These are phyloP conservation scores for Eucalyptus guilfoylei DNA, from an alignment of 345 rosid genomes.

Conservation along the genomic window DNA sequence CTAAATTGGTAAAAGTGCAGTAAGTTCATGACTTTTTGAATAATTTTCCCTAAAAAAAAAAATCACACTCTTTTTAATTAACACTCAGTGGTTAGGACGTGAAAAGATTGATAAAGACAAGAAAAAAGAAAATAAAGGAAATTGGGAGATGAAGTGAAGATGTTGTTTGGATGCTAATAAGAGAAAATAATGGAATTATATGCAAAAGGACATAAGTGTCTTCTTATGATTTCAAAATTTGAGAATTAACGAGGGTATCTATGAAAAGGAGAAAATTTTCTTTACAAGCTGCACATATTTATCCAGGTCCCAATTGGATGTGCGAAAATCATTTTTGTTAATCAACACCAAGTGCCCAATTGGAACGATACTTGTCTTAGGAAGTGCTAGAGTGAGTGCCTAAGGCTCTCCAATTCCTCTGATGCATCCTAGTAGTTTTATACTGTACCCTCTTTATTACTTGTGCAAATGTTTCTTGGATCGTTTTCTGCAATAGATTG, in stretches of 20 bases:
- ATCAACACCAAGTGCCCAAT: slow-evolving; percentile 80
- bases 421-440: neutral
- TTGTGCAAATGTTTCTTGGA: neutral
- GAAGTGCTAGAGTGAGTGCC: slow-evolving; percentile 75
- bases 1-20: too few relatives aligned
- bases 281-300: neutral
- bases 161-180: neutral
- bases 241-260: neutral
- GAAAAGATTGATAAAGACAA: neutral
- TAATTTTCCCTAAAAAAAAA: neutral
- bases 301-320: slow-evolving; percentile 21
- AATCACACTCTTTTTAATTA: neutral
- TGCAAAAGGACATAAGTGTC: neutral
- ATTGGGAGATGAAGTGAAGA: neutral
- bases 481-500: neutral
- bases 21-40: rapidly evolving
- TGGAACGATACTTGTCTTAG: slow-evolving; percentile 76
- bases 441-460: neutral
- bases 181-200: neutral
- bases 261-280: neutral
- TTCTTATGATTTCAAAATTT: neutral
- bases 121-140: neutral
- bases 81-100: neutral
- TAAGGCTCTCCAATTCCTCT: slow-evolving; percentile 31
- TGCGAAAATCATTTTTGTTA: slow-evolving; percentile 67